Conservation (phyloP, 1,284 basidiomycete genomes). For the Apiotrichum siamense region DNA sequence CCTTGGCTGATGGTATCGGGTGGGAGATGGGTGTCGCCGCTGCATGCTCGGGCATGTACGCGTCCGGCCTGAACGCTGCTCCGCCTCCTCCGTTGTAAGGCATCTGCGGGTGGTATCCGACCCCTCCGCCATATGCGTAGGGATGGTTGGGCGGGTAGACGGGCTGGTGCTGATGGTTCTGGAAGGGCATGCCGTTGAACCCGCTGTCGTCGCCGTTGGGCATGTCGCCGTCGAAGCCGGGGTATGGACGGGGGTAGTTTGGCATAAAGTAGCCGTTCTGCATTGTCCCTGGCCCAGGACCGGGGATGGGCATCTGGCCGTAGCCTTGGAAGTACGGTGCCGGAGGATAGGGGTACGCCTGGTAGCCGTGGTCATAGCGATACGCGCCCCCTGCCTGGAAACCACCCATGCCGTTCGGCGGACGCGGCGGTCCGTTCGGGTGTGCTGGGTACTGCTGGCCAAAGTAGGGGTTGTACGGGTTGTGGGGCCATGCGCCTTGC, state of each 20-base stretch:
- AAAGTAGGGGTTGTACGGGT: constrained; percentile 19
- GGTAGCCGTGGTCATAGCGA: constrained; percentile 11
- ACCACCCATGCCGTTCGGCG: constrained; percentile 10
- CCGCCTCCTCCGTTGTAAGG: constrained; percentile 7
- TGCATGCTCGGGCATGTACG: constrained; percentile 6
- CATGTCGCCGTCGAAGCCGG: constrained; percentile 1
- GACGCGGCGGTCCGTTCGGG: constrained; percentile 11
- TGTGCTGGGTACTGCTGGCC: constrained; percentile 3
- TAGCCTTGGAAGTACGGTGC: constrained; percentile 17
- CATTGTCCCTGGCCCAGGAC: constrained; percentile 40
- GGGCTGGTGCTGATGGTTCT: constrained; percentile 9
- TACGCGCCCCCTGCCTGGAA: constrained; percentile 15
- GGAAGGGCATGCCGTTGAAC: constrained; percentile 12
- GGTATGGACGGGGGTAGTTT: constrained; percentile 3
- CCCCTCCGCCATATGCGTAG: constrained; percentile 38
- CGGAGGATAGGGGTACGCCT: constrained; percentile 2
- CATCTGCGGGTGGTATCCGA: constrained; percentile 28
- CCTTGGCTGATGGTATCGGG: constrained; percentile 10
- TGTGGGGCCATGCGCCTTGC: constrained; percentile 3
- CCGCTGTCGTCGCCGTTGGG: constrained; percentile 1
- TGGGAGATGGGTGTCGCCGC: too few species aligned
- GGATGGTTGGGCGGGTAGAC: constrained; percentile 39
- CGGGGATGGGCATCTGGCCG: constrained; percentile 30
- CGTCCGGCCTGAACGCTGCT: constrained; percentile 12
- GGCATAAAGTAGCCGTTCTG: constrained; percentile 34